Evolutionary conservation across 1,284 basidiomycete genomes (phyloP), one percentile per base, ranked within the genome.

Genomic region (Heimioporus retisporus): DNA sequence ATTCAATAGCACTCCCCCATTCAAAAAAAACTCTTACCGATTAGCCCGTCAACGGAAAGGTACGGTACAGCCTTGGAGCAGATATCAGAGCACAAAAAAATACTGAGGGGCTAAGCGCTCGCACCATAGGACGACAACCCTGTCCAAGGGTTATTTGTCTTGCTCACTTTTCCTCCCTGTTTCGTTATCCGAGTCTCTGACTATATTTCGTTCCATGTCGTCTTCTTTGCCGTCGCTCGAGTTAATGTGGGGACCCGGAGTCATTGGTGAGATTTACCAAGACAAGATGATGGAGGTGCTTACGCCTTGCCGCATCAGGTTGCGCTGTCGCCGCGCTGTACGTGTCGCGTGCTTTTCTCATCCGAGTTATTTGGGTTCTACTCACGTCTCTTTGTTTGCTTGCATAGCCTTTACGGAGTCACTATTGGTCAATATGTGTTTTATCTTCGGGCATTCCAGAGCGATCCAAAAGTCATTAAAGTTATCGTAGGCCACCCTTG

Each of bases 221-320:
- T 43, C 55, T 56, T 8, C 31, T 18, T 55, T 35, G 23, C 40
- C 16, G 11, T 56, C 55, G 15, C 55, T 56, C n/a, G 55, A 56
- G 23, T 13, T 56, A 21, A 56, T 56, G 55, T 56, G 55, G 55
- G 55, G 40, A 56, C 55, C 55, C 10, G 55, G 55, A 16, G 40
- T 56, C 21, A 56, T 56, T 23, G 55, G 55, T 56, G n/a, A 43
- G 40, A 23, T 43, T 43, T 25, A 25, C 55, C 43, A 43, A 25
- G n/a, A 56, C 23, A 16, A 6, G 13, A 15, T 8, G 4, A 42
- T 25, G 13, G 23, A 16, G 31, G 6, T 55, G 21, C 55, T 56
- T n/a, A 56, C 42, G 40, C 15, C 55, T 21, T 56, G 6, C 35
- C n/a, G 13, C 15, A 35, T 55, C 23, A 56, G 55, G 55, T 43